Conservation (phyloP, 495 filamentous ascomycete species). For the Penicillium diatomitis region DNA sequence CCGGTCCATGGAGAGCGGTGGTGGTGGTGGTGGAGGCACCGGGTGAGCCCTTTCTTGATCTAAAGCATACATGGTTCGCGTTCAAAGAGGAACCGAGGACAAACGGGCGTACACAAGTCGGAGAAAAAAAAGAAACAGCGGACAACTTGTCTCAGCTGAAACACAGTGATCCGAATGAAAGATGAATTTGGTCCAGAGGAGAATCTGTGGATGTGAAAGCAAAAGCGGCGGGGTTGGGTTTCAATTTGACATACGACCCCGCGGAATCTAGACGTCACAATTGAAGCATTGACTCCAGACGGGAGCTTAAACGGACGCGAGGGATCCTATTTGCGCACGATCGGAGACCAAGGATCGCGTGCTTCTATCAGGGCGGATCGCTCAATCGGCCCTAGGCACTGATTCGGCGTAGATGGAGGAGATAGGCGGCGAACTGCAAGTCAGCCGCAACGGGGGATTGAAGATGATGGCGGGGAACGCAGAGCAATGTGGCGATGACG, state of each 20-base stretch:
- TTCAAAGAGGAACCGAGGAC: conserved; percentile 18
- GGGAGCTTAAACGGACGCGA: conserved; percentile 3
- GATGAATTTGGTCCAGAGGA: no score
- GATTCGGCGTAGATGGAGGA: no score
- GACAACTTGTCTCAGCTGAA: no score
- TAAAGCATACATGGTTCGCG: conserved; percentile 35
- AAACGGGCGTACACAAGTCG: background rate
- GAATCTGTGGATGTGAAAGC: no score
- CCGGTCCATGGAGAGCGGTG: conserved; percentile 41
- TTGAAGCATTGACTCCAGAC: conserved; percentile 24
- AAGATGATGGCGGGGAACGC: no score
- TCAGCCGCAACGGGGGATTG: background rate
- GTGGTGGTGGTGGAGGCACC: conserved; percentile 28
- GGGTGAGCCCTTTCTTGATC: conserved; percentile 36
- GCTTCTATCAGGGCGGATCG: no score
- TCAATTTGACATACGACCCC: conserved; percentile 19
- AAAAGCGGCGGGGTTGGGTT: conserved; percentile 1
- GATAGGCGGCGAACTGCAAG: background rate
- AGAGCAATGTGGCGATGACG: background rate
- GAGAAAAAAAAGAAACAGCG: no score
- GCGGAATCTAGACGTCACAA: conserved; percentile 25
- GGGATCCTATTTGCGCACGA: conserved; percentile 3
- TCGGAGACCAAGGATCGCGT: background rate
- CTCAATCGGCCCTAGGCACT: no score
- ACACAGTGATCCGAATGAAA: no score